A percentile compares a stretch with the other conserved stretches of the same genome.
Evolutionary conservation across 208 protist genomes (phyloP).

Genomic region (Crithidia sp.): DNA sequence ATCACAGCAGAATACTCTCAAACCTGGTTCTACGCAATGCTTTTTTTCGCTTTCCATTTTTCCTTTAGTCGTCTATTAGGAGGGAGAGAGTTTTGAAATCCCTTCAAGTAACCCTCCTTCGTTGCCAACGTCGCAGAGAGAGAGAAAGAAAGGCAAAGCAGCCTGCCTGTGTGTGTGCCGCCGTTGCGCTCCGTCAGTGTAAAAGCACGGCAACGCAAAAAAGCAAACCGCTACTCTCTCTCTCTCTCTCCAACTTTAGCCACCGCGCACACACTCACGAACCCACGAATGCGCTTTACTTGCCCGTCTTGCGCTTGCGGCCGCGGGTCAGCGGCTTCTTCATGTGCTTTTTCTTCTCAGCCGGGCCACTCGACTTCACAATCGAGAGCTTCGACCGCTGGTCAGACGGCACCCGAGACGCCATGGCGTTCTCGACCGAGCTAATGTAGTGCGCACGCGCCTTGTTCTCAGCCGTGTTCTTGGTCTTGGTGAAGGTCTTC

Average conservation of each 20-base stretch:
- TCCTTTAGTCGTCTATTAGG: too few relatives aligned
- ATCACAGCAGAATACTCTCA: neutral
- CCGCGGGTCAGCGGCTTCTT: constrained; percentile 90
- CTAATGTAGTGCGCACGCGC: constrained; percentile 84
- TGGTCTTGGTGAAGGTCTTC: constrained; percentile 68
- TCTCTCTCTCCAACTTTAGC: neutral
- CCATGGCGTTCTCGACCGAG: constrained; percentile 82
- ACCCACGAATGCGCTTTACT: neutral
- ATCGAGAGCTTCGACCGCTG: constrained; percentile 87
- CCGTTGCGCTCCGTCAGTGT: too few relatives aligned
- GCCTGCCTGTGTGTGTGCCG: too few relatives aligned
- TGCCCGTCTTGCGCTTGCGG: constrained; percentile 46
- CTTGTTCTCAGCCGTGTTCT: constrained; percentile 60
- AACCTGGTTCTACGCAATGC: too few relatives aligned
- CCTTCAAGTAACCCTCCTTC: too few relatives aligned
- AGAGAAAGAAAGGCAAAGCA: too few relatives aligned
- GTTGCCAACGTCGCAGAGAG: too few relatives aligned
- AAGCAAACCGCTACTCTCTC: neutral
- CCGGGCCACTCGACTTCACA: constrained; percentile 56
- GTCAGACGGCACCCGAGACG: constrained; percentile 87
- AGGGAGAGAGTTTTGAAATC: too few relatives aligned
- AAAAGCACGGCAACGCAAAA: too few relatives aligned
- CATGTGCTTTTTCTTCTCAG: constrained; percentile 72
- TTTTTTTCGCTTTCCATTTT: too few relatives aligned
- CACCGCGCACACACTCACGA: neutral